Conservation (phyloP, 139 green algal species). For the Pedinophyceae sp. region DNA sequence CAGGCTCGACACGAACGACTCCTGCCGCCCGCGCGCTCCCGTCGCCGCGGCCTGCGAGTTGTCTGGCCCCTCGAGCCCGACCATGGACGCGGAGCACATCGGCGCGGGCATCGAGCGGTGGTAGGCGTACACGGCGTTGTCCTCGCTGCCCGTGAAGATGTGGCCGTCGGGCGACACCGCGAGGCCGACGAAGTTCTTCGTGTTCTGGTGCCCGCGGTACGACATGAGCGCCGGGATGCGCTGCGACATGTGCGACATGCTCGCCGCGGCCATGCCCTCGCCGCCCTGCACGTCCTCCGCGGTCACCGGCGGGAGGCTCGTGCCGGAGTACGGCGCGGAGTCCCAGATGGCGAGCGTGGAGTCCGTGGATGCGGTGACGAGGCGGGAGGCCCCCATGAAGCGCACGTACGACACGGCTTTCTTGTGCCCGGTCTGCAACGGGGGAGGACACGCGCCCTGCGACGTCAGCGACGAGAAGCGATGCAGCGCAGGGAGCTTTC, state of each 20-base stretch:
- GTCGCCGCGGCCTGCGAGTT: background rate
- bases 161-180: slow-evolving; percentile 36
- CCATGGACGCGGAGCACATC: slow-evolving; percentile 8
- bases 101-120: slow-evolving; percentile 36
- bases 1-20: slow-evolving; percentile 47
- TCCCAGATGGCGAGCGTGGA: no score
- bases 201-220: slow-evolving; percentile 69
- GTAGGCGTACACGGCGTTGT: slow-evolving; percentile 56
- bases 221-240: slow-evolving; percentile 14
- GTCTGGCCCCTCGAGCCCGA: background rate
- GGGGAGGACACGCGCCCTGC: slow-evolving; percentile 14
- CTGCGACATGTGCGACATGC: background rate
- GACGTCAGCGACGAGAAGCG: background rate
- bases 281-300: no score
- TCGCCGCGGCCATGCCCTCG: no score
- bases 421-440: slow-evolving; percentile 29
- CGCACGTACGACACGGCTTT: slow-evolving; percentile 84
- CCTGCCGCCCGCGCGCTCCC: slow-evolving; percentile 4
- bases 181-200: slow-evolving; percentile 93
- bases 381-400: slow-evolving; percentile 34
- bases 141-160: slow-evolving; percentile 74
- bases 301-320: no score
- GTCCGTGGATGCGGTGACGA: slow-evolving; percentile 81
- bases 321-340: no score
- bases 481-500: background rate